These are phyloP conservation scores for Amanita pseudoporphyria DNA, from an alignment of 768 basidiomycete species.

Conservation along the genomic window DNA sequence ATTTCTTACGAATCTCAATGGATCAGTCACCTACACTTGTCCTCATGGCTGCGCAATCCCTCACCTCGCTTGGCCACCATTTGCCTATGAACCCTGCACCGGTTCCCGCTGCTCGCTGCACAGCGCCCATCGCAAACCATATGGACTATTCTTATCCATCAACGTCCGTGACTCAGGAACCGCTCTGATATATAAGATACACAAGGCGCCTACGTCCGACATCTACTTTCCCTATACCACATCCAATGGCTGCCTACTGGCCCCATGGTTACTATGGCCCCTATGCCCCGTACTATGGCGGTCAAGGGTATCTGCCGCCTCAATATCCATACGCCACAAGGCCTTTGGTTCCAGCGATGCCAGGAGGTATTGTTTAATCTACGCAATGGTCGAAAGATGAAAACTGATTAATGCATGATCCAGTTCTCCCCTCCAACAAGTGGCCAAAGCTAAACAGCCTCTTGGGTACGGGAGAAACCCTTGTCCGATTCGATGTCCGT, in stretches of 20 bases:
- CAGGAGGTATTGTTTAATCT: neutral
- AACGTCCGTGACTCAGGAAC: too few species aligned
- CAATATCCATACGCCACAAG: neutral
- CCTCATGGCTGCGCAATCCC: too few species aligned
- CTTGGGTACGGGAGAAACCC: slow-evolving; percentile 42
- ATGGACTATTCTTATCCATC: too few species aligned
- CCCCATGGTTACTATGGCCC: neutral
- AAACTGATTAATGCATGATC: neutral
- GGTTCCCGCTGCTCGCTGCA: too few species aligned
- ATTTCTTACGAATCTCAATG: too few species aligned
- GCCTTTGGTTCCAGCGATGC: neutral
- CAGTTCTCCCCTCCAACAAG: neutral
- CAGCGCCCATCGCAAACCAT: too few species aligned
- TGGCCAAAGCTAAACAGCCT: slow-evolving; percentile 40
- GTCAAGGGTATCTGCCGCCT: neutral
- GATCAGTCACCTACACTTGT: too few species aligned
- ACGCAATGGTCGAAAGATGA: neutral
- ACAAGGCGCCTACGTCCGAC: neutral
- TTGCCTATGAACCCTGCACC: too few species aligned
- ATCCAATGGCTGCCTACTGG: slow-evolving; percentile 1
- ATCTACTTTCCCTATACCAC: neutral
- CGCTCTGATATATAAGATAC: neutral
- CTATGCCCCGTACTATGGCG: neutral
- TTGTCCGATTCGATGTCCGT: slow-evolving; percentile 39
- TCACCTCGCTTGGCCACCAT: too few species aligned